Percentiles rank a stretch among this genome's conserved stretches.
phyloP scores from a whole-genome alignment of 208 protist species.

The Crithidia fasciculata region DNA sequence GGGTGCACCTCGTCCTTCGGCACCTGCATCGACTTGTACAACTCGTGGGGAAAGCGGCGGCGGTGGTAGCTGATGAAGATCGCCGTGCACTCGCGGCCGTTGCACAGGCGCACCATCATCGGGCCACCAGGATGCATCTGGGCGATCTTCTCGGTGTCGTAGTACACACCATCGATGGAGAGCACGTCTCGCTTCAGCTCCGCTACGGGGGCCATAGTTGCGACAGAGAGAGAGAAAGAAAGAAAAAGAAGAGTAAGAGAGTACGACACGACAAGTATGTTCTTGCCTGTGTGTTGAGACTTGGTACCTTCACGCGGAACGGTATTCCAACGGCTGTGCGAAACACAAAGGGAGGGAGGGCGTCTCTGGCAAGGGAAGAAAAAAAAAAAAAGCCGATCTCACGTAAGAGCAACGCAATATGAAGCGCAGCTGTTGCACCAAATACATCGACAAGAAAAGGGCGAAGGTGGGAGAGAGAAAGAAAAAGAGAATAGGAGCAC shows the following conservation, averaged over 20 bases:
- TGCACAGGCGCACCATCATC: constrained; percentile 78
- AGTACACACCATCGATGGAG: constrained; percentile 81
- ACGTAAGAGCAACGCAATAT: no score
- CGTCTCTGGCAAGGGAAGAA: no score
- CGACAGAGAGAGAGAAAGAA: background rate
- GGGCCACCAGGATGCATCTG: constrained; percentile 65
- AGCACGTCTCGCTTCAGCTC: constrained; percentile 54
- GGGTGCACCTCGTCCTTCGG: constrained; percentile 48
- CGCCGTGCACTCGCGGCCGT: constrained; percentile 70
- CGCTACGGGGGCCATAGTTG: background rate
- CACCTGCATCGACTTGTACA: constrained; percentile 69
- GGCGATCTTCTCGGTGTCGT: constrained; percentile 73
- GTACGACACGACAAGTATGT: background rate
- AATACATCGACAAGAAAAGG: no score
- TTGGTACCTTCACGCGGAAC: no score
- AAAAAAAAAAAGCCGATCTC: no score
- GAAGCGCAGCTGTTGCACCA: no score
- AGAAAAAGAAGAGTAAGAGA: constrained; percentile 9
- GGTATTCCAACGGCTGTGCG: no score
- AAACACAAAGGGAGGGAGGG: no score
- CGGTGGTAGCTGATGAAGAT: constrained; percentile 82
- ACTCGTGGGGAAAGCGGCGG: constrained; percentile 72
- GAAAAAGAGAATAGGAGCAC: no score
- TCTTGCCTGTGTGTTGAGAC: no score
- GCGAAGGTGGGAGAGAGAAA: no score